Percentiles rank a stretch among this genome's conserved stretches.
Conservation (phyloP, 164 flowering plant species). For the Stephania japonica region DNA sequence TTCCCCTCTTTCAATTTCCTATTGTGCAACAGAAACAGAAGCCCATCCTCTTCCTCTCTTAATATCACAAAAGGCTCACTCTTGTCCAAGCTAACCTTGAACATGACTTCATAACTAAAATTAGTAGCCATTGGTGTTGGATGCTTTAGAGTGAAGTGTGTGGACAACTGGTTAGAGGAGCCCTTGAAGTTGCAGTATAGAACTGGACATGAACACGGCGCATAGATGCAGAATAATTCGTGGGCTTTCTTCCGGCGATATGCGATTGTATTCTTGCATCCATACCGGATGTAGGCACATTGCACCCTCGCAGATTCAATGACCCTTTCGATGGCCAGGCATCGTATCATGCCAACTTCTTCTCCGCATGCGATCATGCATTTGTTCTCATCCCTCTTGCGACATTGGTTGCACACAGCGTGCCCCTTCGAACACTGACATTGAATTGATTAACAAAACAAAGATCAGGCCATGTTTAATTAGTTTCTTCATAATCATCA, state of each 20-base stretch:
- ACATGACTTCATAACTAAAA: constrained; percentile 41
- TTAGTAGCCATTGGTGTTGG: constrained; percentile 36
- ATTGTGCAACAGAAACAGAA: constrained; percentile 47
- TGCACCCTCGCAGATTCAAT: constrained; percentile 48
- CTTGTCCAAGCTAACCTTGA: constrained; percentile 31
- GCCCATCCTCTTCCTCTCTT: constrained; percentile 43
- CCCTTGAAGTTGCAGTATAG: constrained; percentile 41
- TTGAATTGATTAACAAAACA: no score
- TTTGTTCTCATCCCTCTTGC: no score
- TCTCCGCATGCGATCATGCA: no score
- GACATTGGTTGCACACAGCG: no score
- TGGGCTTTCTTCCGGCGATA: constrained; percentile 31
- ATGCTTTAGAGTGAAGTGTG: constrained; percentile 50
- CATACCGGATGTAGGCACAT: constrained; percentile 38
- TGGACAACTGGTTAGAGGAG: constrained; percentile 40
- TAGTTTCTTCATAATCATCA: no score
- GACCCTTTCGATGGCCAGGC: constrained; percentile 76
- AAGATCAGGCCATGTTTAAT: no score
- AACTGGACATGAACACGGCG: constrained; percentile 53
- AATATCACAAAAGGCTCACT: constrained; percentile 34
- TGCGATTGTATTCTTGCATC: constrained; percentile 35
- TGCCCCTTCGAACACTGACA: no score
- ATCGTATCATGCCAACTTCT: constrained; percentile 21
- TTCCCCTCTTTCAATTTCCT: constrained; percentile 36
- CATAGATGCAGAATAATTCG: constrained; percentile 36